A percentile compares a stretch with the other conserved stretches of the same genome.
Conservation (phyloP, 2,329 filamentous ascomycete species). For the Verticillium tricorpus region DNA sequence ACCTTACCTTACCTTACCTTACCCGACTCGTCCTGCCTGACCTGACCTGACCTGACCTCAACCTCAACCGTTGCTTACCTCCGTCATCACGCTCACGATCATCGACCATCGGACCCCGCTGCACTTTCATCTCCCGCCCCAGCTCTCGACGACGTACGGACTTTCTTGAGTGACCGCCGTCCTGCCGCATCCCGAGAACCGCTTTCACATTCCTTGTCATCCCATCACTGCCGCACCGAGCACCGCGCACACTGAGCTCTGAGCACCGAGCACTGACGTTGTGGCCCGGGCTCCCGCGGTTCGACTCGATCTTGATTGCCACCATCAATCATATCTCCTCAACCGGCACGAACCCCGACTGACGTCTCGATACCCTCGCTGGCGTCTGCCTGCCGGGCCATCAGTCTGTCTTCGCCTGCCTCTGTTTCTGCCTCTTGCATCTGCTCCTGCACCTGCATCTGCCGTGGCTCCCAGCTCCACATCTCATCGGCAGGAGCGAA, state of each 20-base stretch:
- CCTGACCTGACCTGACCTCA: background rate
- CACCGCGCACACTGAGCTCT: background rate
- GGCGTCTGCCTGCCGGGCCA: too few species aligned
- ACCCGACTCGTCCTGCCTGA: background rate
- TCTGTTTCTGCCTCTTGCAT: background rate
- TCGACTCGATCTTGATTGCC: background rate
- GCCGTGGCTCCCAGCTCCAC: conserved; percentile 8
- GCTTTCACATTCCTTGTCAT: background rate
- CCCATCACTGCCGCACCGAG: background rate
- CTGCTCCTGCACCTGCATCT: conserved; percentile 12
- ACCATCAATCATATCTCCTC: background rate
- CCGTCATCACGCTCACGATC: background rate
- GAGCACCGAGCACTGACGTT: background rate
- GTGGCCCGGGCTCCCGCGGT: background rate
- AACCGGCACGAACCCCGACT: background rate
- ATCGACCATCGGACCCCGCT: background rate
- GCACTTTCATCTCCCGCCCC: background rate
- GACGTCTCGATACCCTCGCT: too few species aligned
- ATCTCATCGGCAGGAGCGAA: conserved; percentile 15
- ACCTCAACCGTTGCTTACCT: background rate
- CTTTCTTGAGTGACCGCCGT: conserved; percentile 1
- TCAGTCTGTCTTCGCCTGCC: background rate
- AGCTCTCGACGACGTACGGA: background rate
- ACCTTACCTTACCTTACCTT: background rate
- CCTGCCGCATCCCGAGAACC: background rate